A percentile compares a stretch with the other conserved stretches of the same genome.
These are phyloP conservation scores for Aspergillus heteromorphus DNA, from an alignment of 495 filamentous ascomycete genomes.

Conservation along the genomic window DNA sequence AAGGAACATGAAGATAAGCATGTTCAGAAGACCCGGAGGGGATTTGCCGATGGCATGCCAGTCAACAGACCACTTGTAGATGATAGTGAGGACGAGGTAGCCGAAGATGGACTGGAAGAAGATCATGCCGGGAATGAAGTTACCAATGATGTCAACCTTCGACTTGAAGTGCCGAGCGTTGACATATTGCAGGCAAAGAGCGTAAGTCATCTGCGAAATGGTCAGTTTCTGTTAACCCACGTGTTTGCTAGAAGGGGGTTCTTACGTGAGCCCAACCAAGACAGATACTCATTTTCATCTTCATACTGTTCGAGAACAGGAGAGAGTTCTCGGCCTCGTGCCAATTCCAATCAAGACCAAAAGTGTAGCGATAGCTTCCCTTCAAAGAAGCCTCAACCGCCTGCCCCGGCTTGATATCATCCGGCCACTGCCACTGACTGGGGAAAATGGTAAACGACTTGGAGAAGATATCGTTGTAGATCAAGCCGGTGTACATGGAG, in stretches of 20 bases:
- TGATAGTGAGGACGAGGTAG: constrained; percentile 86
- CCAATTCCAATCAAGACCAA: constrained; percentile 96
- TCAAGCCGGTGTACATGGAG: constrained; percentile 92
- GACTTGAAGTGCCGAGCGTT: constrained; percentile 93
- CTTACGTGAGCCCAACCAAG: constrained; percentile 86
- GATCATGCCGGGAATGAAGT: constrained; percentile 96
- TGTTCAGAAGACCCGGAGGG: constrained; percentile 89
- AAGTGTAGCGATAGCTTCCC: constrained; percentile 77
- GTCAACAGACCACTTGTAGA: constrained; percentile 95
- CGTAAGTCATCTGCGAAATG: constrained; percentile 80
- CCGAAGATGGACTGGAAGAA: constrained; percentile 99
- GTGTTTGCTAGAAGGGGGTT: neutral
- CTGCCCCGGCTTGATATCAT: constrained; percentile 54
- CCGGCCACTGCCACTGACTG: constrained; percentile 84
- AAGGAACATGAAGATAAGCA: constrained; percentile 99
- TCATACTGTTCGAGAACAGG: constrained; percentile 94
- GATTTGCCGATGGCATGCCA: constrained; percentile 62
- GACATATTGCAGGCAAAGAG: constrained; percentile 84
- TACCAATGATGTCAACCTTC: constrained; percentile 90
- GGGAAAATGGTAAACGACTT: constrained; percentile 81
- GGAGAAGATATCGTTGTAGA: constrained; percentile 98
- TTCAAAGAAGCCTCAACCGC: constrained; percentile 60
- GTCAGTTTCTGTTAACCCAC: constrained; percentile 5
- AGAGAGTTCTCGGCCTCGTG: constrained; percentile 91
- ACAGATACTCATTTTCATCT: constrained; percentile 99